Conservation (phyloP, 495 filamentous ascomycete species). For the Schizothecium vesticola region DNA sequence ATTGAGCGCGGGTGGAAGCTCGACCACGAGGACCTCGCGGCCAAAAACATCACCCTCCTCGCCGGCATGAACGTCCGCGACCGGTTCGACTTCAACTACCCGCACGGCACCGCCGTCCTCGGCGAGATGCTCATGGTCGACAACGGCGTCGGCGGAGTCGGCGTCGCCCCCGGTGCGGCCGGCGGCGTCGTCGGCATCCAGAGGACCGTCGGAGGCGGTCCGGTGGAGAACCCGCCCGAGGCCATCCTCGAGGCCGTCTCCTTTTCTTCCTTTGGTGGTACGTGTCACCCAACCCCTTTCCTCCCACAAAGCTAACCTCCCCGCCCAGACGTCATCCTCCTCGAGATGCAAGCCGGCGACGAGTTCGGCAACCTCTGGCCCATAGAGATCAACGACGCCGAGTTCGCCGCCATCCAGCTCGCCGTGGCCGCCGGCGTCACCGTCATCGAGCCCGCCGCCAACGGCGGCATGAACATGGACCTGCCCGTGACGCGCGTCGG, state of each 20-base stretch:
- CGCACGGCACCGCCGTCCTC: slow-evolving; percentile 19
- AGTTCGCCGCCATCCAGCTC: slow-evolving; percentile 14
- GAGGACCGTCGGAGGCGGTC: slow-evolving; percentile 1
- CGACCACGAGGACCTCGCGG: slow-evolving; percentile 11
- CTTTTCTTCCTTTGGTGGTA: not conserved
- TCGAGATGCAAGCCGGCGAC: slow-evolving; percentile 18
- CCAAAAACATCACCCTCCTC: slow-evolving; percentile 11
- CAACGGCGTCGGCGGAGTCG: slow-evolving; percentile 19
- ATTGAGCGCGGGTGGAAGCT: slow-evolving; percentile 20
- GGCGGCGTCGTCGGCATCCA: slow-evolving; percentile 12
- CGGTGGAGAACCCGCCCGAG: slow-evolving; percentile 9
- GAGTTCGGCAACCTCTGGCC: slow-evolving; percentile 11
- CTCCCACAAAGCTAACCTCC: not conserved
- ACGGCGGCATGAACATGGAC: slow-evolving; percentile 17
- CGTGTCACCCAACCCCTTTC: not conserved
- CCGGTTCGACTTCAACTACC: not conserved
- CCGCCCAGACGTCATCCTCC: slow-evolving; percentile 17
- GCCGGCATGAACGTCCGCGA: slow-evolving; percentile 2
- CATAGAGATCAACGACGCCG: slow-evolving; percentile 17
- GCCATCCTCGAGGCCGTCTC: slow-evolving; percentile 19
- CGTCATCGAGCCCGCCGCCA: slow-evolving; percentile 18
- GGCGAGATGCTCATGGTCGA: slow-evolving; percentile 23
- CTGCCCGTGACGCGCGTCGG: slow-evolving; percentile 3
- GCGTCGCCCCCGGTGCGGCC: slow-evolving; percentile 13
- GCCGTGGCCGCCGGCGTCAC: slow-evolving; percentile 17